Evolutionary conservation across 345 rosid species (phyloP).

Genomic region (Gossypium herbaceum): DNA sequence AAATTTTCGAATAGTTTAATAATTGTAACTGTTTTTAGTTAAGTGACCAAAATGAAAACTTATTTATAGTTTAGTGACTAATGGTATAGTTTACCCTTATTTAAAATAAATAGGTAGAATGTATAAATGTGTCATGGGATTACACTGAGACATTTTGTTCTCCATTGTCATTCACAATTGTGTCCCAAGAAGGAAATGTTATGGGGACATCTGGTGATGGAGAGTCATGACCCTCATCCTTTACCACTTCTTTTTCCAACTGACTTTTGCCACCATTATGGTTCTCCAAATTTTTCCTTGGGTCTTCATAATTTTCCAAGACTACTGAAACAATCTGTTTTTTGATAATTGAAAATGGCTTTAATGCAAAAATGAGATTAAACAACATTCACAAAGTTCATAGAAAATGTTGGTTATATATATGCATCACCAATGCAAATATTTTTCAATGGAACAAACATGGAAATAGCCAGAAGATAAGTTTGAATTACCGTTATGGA

Average conservation of each 20-base stretch:
- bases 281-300: constrained; percentile 37
- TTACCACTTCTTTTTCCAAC: constrained; percentile 71
- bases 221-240: constrained; percentile 59
- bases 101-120: not conserved
- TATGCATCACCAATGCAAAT: not conserved
- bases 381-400: not conserved
- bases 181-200: constrained; percentile 70
- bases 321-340: constrained; percentile 82
- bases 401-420: not conserved
- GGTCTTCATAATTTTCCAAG: constrained; percentile 70
- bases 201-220: constrained; percentile 37
- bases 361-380: not conserved
- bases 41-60: too few species aligned
- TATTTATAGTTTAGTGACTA: too few species aligned
- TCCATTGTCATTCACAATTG: constrained; percentile 70
- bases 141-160: constrained; percentile 69
- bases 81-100: too few species aligned
- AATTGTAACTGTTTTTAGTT: too few species aligned
- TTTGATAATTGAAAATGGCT: not conserved
- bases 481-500: not conserved
- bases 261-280: constrained; percentile 39
- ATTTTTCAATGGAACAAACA: not conserved
- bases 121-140: constrained; percentile 22
- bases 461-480: not conserved
- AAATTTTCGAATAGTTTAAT: too few species aligned